These are phyloP conservation scores for Geotrichum cucujoidarum DNA, from an alignment of 1,139 yeast genomes.

Conservation along the genomic window DNA sequence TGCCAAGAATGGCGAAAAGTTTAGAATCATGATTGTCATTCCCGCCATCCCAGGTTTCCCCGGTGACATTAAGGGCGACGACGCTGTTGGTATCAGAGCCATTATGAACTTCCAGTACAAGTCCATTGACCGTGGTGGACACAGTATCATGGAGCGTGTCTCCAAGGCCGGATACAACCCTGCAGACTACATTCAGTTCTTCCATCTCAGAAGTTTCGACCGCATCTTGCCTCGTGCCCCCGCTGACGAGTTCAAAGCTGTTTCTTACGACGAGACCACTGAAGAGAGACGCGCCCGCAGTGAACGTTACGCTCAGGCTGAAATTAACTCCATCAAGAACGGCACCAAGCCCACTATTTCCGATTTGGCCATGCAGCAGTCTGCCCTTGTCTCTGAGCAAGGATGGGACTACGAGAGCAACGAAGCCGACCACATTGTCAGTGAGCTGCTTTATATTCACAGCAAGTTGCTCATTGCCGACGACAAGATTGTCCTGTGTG, in stretches of 20 bases:
- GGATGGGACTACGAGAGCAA: slow-evolving; percentile 19
- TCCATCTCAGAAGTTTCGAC: slow-evolving; percentile 21
- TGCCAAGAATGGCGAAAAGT: slow-evolving; percentile 20
- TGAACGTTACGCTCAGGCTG: slow-evolving; percentile 10
- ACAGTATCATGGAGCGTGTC: slow-evolving; percentile 20
- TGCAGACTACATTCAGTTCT: slow-evolving; percentile 22
- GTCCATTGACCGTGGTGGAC: slow-evolving; percentile 22
- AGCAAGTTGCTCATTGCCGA: slow-evolving; percentile 24
- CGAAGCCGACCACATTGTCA: slow-evolving; percentile 23
- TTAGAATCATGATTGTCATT: slow-evolving; percentile 20
- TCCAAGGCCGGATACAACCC: slow-evolving; percentile 21
- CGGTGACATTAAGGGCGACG: slow-evolving; percentile 22
- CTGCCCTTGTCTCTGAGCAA: slow-evolving; percentile 15
- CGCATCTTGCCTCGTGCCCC: slow-evolving; percentile 19
- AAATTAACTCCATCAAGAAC: neutral
- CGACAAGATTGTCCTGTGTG: slow-evolving; percentile 21
- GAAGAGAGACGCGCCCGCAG: slow-evolving; percentile 5
- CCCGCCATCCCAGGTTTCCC: slow-evolving; percentile 25
- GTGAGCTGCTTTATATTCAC: slow-evolving; percentile 24
- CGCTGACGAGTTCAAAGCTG: slow-evolving; percentile 9
- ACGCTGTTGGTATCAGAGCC: slow-evolving; percentile 22
- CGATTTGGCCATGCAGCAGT: slow-evolving; percentile 17
- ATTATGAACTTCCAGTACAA: slow-evolving; percentile 23
- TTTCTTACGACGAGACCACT: slow-evolving; percentile 16
- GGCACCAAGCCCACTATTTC: slow-evolving; percentile 18